Base-by-base conservation (phyloP, 2,329 filamentous ascomycete genomes). In the Epichloe sylvatica region DNA sequence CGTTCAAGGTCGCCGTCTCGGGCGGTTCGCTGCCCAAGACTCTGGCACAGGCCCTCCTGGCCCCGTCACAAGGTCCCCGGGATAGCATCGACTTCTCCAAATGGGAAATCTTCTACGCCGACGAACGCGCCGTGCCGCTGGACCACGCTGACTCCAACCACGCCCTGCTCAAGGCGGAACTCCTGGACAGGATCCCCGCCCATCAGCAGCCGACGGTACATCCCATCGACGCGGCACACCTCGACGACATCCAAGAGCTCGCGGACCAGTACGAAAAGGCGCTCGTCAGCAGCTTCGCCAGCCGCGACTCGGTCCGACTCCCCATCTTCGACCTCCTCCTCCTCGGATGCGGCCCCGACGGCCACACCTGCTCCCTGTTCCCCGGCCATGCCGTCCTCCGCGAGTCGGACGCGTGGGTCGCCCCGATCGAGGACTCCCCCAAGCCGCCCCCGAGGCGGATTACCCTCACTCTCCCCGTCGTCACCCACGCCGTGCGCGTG, bases 31-130 rank as follows among this genome's bases (percentile, higher is more conserved):
- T 98, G 43, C 92, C 92, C 51, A 84, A 88, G 62, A 86, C 83
- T 13, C 83, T 98, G 40, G 88, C 89, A 43, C 80, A 87, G 65
- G 89, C 89, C 9, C 80, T 97, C 11, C 79, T 97, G 25, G 63
- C 78, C 58, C 70, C 62, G 56, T 69, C 69, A 33, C 62, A 67
- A 21, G 71, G 68, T 9, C 62, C 69, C 40, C 64, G 82, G 50
- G 86, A 89, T 62, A 75, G 71, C 4, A 69, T 90, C 57, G 74
- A 84, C 60, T 95, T 94, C 69, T 73, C 76, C 64, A 88, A 86
- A 67, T 98, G 92, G 92, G 86, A 97, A 62, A 87, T 98, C 63
- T 98, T 97, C 76, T 97, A 96, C 68, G 91, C 91, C 63, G 92
- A 98, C 65, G 92, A 98, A 75, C 86, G 92, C 62, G 87, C 87